These are phyloP conservation scores for Durio zibethinus DNA, from an alignment of 345 rosid species.

Conservation along the genomic window DNA sequence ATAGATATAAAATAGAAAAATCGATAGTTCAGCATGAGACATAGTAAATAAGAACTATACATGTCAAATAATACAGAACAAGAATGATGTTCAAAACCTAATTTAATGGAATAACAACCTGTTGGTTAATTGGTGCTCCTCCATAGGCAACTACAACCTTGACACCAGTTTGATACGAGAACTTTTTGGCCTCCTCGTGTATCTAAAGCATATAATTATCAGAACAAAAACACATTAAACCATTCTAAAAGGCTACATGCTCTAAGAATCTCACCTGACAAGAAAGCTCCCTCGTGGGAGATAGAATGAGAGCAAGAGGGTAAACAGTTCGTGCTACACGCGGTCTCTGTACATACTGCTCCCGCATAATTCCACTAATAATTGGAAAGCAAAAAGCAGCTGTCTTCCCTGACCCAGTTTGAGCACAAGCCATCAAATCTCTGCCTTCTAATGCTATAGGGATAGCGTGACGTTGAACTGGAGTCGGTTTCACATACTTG, in stretches of 20 bases:
- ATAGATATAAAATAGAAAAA: neutral
- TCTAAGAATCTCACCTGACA: conserved; percentile 53
- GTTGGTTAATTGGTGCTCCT: conserved; percentile 90
- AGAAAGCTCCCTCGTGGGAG: conserved; percentile 97
- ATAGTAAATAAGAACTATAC: neutral
- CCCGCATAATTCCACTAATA: conserved; percentile 84
- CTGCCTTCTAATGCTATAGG: conserved; percentile 80
- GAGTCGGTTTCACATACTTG: conserved; percentile 95
- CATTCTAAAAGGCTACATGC: conserved; percentile 11
- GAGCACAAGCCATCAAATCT: conserved; percentile 99
- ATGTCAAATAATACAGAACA: neutral
- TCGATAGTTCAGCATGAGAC: neutral
- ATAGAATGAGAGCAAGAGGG: conserved; percentile 91
- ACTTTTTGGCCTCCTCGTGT: conserved; percentile 94
- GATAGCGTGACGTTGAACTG: conserved; percentile 85
- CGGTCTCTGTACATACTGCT: conserved; percentile 61
- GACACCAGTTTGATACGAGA: conserved; percentile 95
- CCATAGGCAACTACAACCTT: conserved; percentile 98
- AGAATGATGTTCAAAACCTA: neutral
- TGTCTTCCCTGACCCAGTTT: conserved; percentile 98
- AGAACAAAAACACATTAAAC: neutral
- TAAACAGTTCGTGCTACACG: conserved; percentile 81
- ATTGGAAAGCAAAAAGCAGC: conserved; percentile 97
- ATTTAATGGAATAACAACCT: conserved; percentile 40
- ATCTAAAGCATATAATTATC: conserved; percentile 44